Evolutionary conservation across 2,329 filamentous ascomycete species (phyloP), one percentile per base, ranked within the genome.

Genomic region (Juglanconis oblonga): DNA sequence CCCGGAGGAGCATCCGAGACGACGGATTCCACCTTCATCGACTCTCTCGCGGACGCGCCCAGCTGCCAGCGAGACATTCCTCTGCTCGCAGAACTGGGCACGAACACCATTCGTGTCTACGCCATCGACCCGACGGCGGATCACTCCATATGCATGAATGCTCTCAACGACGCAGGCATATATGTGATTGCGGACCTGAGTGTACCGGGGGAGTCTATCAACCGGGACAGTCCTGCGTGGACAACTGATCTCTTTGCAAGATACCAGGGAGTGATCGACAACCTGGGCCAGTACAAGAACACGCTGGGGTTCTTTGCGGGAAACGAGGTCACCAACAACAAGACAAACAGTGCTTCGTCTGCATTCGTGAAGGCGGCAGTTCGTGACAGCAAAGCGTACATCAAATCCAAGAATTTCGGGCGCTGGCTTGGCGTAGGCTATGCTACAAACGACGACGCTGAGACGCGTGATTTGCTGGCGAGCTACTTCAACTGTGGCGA

Each of bases 301-400:
- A 88, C 91, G 52, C 87, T 99, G 64, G 95, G 95, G 69, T 99
- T 98, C 88, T 98, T 99, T 75, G 94, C 93, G 67, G 95, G 95
- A 73, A 99, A 99, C 78, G 95, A 99, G 79, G 95, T 99, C 64
- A 89, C 92, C 68, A 96, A 97, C 81, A 84, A 87, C 70, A 81
- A 82, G 68, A 93, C 89, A 83, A 97, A 97, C 85, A 98, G 94
- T 52, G 79, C 84, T 63, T 91, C 94, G 52, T 94, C 91, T 64
- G 92, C 94, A 67, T 98, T 90, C 74, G 95, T 98, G 77, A 98
- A 98, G 86, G 95, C 94, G 63, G 93, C 95, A 64, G 92, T 97
- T 65, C 93, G 95, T 72, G 95, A 99, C 76, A 92, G 86, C 79
- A 98, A 98, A 87, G 81, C 86, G 62, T 95, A 98, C 81, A 96